These are phyloP conservation scores for Chaetothyriales sp. DNA, from an alignment of 2,329 filamentous ascomycete genomes.

Conservation along the genomic window DNA sequence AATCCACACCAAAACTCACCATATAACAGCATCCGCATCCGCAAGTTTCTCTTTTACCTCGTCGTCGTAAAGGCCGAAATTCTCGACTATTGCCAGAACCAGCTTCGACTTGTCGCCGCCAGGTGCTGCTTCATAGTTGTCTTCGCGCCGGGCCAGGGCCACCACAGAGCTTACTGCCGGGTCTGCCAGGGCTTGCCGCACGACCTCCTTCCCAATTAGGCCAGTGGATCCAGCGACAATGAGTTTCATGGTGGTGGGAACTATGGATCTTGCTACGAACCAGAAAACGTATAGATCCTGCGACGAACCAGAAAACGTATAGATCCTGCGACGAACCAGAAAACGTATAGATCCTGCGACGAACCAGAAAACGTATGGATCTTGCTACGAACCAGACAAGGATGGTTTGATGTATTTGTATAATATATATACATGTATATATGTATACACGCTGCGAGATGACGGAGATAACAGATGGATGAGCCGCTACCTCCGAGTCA, in stretches of 20 bases:
- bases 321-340: too few species aligned
- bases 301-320: too few species aligned
- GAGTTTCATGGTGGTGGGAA: slow-evolving; percentile 23
- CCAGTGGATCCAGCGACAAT: slow-evolving; percentile 25
- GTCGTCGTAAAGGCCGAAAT: slow-evolving; percentile 25
- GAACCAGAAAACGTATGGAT: too few species aligned
- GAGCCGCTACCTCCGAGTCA: too few species aligned
- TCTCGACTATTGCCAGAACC: slow-evolving; percentile 20
- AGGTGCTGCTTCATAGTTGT: neutral
- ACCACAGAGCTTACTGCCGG: slow-evolving; percentile 21
- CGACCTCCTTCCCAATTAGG: slow-evolving; percentile 24
- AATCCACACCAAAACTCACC: slow-evolving; percentile 16
- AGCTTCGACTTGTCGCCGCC: slow-evolving; percentile 20
- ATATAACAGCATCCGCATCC: slow-evolving; percentile 26
- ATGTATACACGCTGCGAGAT: too few species aligned
- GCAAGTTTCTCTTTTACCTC: slow-evolving; percentile 21
- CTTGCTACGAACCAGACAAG: too few species aligned
- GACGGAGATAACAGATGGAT: too few species aligned
- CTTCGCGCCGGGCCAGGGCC: slow-evolving; percentile 19
- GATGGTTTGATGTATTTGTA: too few species aligned
- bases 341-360: too few species aligned
- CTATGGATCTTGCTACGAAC: too few species aligned
- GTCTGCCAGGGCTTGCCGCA: slow-evolving; percentile 23
- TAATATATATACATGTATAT: too few species aligned
- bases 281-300: too few species aligned